Evolutionary conservation across 495 filamentous ascomycete species (phyloP).

Genomic region (Aspergillus kassunensis): DNA sequence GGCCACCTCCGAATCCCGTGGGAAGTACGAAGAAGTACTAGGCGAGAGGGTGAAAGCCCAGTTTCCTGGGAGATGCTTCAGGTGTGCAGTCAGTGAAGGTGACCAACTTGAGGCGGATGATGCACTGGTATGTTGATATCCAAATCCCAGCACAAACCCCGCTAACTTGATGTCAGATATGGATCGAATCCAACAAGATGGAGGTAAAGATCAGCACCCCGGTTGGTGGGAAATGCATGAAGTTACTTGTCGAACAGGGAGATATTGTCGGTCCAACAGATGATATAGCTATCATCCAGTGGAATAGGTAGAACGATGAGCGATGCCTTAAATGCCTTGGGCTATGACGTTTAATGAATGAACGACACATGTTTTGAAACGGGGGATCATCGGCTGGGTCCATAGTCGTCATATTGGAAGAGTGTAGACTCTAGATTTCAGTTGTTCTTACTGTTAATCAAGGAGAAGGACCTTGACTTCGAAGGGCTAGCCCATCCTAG

Average conservation of each 20-base stretch:
- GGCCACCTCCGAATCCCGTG: neutral
- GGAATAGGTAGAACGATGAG: neutral
- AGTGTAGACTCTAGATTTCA: too few relatives aligned
- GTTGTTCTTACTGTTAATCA: too few relatives aligned
- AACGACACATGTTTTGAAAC: too few relatives aligned
- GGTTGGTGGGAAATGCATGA: neutral
- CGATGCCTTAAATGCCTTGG: neutral
- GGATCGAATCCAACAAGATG: slow-evolving; percentile 9
- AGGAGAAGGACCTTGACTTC: too few relatives aligned
- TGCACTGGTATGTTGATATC: neutral
- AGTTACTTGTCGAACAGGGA: neutral
- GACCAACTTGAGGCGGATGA: neutral
- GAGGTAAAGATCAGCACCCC: slow-evolving; percentile 1
- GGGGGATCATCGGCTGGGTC: too few relatives aligned
- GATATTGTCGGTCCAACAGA: slow-evolving; percentile 1
- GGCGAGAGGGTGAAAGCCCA: neutral
- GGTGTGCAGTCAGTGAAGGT: neutral
- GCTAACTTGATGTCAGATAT: neutral
- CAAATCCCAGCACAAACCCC: neutral
- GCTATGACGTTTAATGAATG: too few relatives aligned
- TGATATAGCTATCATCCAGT: slow-evolving; percentile 6
- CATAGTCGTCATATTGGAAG: too few relatives aligned
- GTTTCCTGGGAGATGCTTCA: slow-evolving; percentile 5
- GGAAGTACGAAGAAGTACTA: neutral
- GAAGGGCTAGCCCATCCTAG: too few relatives aligned